Percentiles rank a stretch among this genome's conserved stretches.
These are phyloP conservation scores for Melaleuca alternifolia DNA, from an alignment of 345 rosid genomes.

Conservation along the genomic window DNA sequence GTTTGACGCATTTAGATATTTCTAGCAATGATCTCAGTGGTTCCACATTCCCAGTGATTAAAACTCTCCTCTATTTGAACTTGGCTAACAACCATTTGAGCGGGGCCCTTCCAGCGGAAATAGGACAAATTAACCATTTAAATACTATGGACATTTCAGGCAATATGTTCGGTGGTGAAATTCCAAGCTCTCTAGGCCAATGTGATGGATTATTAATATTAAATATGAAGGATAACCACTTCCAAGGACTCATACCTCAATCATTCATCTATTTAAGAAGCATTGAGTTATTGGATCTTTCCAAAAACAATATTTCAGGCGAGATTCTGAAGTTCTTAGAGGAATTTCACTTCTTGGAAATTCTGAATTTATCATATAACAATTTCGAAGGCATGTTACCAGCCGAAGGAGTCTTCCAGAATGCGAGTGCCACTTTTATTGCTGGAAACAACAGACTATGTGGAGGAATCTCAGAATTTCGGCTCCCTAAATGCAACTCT, in stretches of 20 bases:
- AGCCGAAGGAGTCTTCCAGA: conserved; percentile 6
- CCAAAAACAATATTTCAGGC: neutral
- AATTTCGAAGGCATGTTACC: conserved; percentile 15
- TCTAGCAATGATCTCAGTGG: conserved; percentile 14
- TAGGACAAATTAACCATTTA: conserved; percentile 9
- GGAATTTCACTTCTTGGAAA: neutral
- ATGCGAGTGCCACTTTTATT: conserved; percentile 2
- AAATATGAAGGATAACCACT: no score
- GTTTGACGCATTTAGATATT: neutral
- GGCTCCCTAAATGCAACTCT: neutral
- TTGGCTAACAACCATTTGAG: conserved; percentile 17
- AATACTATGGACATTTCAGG: neutral
- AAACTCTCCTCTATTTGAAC: neutral
- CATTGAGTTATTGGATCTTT: no score
- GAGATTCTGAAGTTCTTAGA: conserved; percentile 6
- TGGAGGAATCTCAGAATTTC: conserved; percentile 5
- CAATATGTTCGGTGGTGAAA: conserved; percentile 15
- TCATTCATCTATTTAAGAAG: no score
- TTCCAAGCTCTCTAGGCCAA: neutral
- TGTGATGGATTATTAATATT: neutral
- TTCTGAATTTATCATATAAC: conserved; percentile 13
- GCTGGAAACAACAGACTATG: conserved; percentile 16
- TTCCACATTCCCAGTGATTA: neutral
- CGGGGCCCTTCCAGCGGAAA: conserved; percentile 1
- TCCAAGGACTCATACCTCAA: no score